These are phyloP conservation scores for Periconia macrospinosa DNA, from an alignment of 2,329 filamentous ascomycete genomes.

Conservation along the genomic window DNA sequence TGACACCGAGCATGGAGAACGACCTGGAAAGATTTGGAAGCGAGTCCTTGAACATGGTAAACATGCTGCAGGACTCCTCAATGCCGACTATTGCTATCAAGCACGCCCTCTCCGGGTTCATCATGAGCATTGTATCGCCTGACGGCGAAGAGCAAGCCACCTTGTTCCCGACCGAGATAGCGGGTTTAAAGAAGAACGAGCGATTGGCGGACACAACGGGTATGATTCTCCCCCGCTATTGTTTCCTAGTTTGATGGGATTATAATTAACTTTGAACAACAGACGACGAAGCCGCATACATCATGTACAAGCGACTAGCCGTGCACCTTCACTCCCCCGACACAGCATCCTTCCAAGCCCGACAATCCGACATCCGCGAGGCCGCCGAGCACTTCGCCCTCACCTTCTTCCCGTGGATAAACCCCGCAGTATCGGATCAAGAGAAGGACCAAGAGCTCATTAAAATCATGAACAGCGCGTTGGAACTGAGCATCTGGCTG, in stretches of 20 bases:
- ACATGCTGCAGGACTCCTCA: conserved; percentile 26
- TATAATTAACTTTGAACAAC: not conserved
- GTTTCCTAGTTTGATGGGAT: not conserved
- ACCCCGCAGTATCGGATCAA: conserved; percentile 26
- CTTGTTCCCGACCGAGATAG: conserved; percentile 29
- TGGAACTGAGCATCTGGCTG: conserved; percentile 33
- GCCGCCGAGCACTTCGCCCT: conserved; percentile 39
- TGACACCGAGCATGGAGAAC: conserved; percentile 35
- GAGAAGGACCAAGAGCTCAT: conserved; percentile 33
- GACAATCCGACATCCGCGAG: conserved; percentile 28
- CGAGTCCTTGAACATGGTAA: conserved; percentile 23
- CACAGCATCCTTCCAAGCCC: conserved; percentile 1
- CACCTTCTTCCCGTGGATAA: conserved; percentile 40
- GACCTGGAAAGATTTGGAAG: conserved; percentile 31
- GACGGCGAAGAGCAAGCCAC: conserved; percentile 14
- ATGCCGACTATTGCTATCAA: conserved; percentile 32
- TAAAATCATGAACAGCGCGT: conserved; percentile 24
- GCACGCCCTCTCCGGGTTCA: conserved; percentile 31
- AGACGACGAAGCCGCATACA: conserved; percentile 22
- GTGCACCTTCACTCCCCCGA: conserved; percentile 26
- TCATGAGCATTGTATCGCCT: conserved; percentile 24
- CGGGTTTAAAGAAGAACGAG: conserved; percentile 9
- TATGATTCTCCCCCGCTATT: not conserved
- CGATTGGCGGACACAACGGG: conserved; percentile 7
- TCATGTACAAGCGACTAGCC: conserved; percentile 30